Percentiles rank a stretch among this genome's conserved stretches.
Evolutionary conservation across 2,329 filamentous ascomycete species (phyloP).

Genomic region (Aaosphaeria pasadenensis): DNA sequence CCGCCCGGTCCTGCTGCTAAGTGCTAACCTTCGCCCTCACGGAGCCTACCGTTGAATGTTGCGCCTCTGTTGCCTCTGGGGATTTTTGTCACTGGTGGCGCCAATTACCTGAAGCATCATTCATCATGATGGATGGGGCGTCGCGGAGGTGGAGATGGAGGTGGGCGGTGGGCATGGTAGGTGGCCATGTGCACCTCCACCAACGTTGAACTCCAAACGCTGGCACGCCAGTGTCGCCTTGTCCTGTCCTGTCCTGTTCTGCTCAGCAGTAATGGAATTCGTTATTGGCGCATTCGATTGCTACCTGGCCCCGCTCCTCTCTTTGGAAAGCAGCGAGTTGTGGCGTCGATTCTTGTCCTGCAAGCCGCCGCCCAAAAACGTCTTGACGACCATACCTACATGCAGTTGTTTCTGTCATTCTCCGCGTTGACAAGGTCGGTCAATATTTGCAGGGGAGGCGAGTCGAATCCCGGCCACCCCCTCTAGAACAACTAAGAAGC

Average conservation of each 20-base stretch:
- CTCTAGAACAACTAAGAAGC: background rate
- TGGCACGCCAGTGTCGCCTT: slow-evolving; percentile 24
- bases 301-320: background rate
- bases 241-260: slow-evolving; percentile 10
- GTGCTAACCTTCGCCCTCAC: too few relatives aligned
- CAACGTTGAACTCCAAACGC: background rate
- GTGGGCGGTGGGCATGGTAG: too few relatives aligned
- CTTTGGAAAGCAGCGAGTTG: slow-evolving; percentile 17
- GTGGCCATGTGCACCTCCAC: slow-evolving; percentile 2
- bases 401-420: too few relatives aligned
- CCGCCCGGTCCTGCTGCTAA: too few relatives aligned
- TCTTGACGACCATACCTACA: slow-evolving; percentile 13
- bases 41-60: too few relatives aligned
- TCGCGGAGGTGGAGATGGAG: too few relatives aligned
- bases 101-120: too few relatives aligned
- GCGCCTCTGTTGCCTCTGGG: too few relatives aligned
- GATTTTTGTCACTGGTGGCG: too few relatives aligned
- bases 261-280: slow-evolving; percentile 1
- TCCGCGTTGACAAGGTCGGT: too few relatives aligned
- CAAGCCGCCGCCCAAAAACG: slow-evolving; percentile 22
- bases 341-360: slow-evolving; percentile 14
- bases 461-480: background rate
- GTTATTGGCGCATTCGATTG: background rate
- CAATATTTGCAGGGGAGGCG: background rate
- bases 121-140: too few relatives aligned